phyloP scores from a whole-genome alignment of 495 filamentous ascomycete genomes.

The Hypoxylon cercidicola region DNA sequence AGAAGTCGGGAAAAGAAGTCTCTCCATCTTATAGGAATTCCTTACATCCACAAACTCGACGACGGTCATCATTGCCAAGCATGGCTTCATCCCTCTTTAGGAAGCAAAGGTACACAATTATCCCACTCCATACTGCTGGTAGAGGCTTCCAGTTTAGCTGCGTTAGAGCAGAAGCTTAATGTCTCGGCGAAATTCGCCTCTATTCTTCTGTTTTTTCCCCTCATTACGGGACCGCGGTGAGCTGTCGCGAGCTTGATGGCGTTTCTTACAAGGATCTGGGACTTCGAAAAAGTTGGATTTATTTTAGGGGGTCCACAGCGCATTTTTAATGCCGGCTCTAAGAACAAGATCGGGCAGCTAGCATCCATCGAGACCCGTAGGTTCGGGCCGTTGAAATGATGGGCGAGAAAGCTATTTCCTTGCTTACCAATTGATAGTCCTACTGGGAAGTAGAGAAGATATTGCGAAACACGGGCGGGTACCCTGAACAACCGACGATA shows the following conservation, averaged over 20 bases:
- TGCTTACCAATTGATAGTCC: background rate
- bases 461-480: background rate
- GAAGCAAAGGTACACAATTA: slow-evolving; percentile 7
- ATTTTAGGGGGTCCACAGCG: background rate
- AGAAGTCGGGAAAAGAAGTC: background rate
- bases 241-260: slow-evolving; percentile 2
- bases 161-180: slow-evolving; percentile 6
- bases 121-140: slow-evolving; percentile 11
- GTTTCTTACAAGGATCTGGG: slow-evolving; percentile 2
- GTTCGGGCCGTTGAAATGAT: slow-evolving; percentile 2
- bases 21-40: slow-evolving; percentile 21
- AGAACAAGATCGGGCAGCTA: no score
- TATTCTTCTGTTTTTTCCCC: slow-evolving; percentile 18
- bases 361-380: background rate
- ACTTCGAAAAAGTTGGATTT: background rate
- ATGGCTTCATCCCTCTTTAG: slow-evolving; percentile 2
- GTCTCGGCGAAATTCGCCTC: slow-evolving; percentile 1
- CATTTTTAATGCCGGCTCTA: background rate
- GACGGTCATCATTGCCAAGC: slow-evolving; percentile 31
- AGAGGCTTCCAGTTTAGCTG: slow-evolving; percentile 14
- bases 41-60: background rate
- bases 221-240: slow-evolving; percentile 4
- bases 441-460: background rate
- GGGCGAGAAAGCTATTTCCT: background rate
- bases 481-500: background rate